phyloP scores from a whole-genome alignment of 192 early-diverging fungal genomes.

The Ramicandelaber brevisporus region DNA sequence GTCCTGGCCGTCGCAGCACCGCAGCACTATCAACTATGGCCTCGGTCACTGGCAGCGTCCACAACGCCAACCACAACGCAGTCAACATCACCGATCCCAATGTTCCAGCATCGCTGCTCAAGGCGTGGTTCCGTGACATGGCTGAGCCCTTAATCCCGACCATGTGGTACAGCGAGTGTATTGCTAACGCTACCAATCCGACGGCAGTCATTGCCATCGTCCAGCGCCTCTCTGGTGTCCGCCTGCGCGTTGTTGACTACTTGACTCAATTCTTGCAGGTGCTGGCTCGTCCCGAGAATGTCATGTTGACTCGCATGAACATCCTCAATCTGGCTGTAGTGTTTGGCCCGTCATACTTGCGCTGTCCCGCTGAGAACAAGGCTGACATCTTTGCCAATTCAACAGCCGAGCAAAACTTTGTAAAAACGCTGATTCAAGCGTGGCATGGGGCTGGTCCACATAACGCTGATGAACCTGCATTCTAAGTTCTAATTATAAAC shows the following conservation, averaged over 20 bases:
- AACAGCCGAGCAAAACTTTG: constrained; percentile 18
- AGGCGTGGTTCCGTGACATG: constrained; percentile 84
- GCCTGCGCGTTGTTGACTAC: constrained; percentile 46
- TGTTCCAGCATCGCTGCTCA: constrained; percentile 73
- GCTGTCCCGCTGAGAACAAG: constrained; percentile 52
- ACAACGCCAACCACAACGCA: constrained; percentile 43
- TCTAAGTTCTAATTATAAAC: too few species aligned
- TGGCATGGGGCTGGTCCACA: too few species aligned
- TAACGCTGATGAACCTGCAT: too few species aligned
- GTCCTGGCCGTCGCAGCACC: too few species aligned
- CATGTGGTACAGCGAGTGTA: constrained; percentile 51
- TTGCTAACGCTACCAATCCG: constrained; percentile 25
- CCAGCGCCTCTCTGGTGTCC: too few species aligned
- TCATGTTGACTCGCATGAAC: constrained; percentile 65
- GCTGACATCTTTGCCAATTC: constrained; percentile 27
- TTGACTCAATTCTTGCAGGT: constrained; percentile 61
- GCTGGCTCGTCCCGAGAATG: constrained; percentile 44
- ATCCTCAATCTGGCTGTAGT: constrained; percentile 80
- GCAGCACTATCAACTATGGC: too few species aligned
- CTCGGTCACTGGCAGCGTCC: too few species aligned
- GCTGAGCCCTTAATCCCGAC: constrained; percentile 71
- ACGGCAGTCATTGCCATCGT: constrained; percentile 23
- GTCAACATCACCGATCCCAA: constrained; percentile 61
- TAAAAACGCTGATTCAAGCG: constrained; percentile 9
- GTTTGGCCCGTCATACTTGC: constrained; percentile 78